phyloP scores from a whole-genome alignment of 768 basidiomycete genomes.

The Boletus pseudo-olivaceus region DNA sequence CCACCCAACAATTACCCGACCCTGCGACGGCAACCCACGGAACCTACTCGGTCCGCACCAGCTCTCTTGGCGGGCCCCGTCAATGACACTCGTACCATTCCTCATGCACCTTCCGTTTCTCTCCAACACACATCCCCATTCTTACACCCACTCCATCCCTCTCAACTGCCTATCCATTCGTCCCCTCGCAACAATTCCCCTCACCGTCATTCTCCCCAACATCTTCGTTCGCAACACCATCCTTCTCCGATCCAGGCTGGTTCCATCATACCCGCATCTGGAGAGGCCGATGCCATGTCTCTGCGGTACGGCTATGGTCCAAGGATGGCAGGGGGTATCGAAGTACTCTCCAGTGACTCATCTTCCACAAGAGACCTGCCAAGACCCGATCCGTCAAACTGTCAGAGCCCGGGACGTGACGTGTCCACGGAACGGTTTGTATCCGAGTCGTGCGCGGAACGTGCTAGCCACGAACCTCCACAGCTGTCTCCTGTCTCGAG shows the following conservation, averaged over 20 bases:
- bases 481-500: slow-evolving; percentile 12
- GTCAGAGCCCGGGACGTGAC: slow-evolving; percentile 14
- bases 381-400: slow-evolving; percentile 12
- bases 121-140: slow-evolving; percentile 13
- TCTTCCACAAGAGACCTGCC: slow-evolving; percentile 8
- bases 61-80: not conserved
- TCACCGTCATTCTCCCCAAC: slow-evolving; percentile 18
- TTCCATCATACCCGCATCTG: not conserved
- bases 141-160: slow-evolving; percentile 8
- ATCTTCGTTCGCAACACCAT: slow-evolving; percentile 10
- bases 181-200: slow-evolving; percentile 20
- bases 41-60: slow-evolving; percentile 9
- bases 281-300: slow-evolving; percentile 10
- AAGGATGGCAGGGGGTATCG: slow-evolving; percentile 29
- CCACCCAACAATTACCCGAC: slow-evolving; percentile 17
- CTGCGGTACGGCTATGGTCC: slow-evolving; percentile 21
- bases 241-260: slow-evolving; percentile 8
- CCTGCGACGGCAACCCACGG: slow-evolving; percentile 20
- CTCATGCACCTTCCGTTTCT: slow-evolving; percentile 7
- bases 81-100: slow-evolving; percentile 5
- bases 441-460: slow-evolving; percentile 11
- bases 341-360: slow-evolving; percentile 17
- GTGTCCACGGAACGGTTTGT: slow-evolving; percentile 11
- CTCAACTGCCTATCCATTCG: not conserved
- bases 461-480: slow-evolving; percentile 5